Evolutionary conservation across 2,329 filamentous ascomycete genomes (phyloP).

Genomic region (Trichophyton benhamiae): DNA sequence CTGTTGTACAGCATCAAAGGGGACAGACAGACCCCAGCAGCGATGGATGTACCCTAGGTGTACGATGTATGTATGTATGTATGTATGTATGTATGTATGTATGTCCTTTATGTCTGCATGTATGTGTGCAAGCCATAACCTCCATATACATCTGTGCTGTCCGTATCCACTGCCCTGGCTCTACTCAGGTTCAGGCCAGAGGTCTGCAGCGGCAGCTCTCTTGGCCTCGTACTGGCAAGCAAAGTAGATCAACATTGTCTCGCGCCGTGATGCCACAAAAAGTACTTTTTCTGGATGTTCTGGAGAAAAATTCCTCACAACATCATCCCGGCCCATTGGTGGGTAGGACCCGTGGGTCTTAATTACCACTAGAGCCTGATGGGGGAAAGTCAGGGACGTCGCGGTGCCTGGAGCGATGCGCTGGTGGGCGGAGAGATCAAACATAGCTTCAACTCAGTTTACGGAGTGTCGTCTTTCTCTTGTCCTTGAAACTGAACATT

Average conservation of each 20-base stretch:
- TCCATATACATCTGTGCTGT: too few relatives aligned
- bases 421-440: neutral
- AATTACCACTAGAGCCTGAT: slow-evolving; percentile 2
- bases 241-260: too few relatives aligned
- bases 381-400: neutral
- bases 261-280: too few relatives aligned
- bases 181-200: neutral
- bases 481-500: too few relatives aligned
- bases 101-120: too few relatives aligned
- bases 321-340: neutral
- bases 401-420: neutral
- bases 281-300: too few relatives aligned
- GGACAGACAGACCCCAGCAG: neutral
- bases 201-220: neutral
- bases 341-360: neutral
- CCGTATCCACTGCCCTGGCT: neutral
- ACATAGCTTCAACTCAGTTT: neutral
- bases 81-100: neutral
- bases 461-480: too few relatives aligned
- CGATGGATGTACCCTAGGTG: too few relatives aligned
- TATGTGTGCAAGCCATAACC: too few relatives aligned
- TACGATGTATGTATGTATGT: neutral
- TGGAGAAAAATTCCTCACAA: neutral
- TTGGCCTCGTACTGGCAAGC: neutral
- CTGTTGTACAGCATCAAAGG: neutral